Conservation (phyloP, 805 yeast species). For the Teunomyces barrocoloradensis region DNA sequence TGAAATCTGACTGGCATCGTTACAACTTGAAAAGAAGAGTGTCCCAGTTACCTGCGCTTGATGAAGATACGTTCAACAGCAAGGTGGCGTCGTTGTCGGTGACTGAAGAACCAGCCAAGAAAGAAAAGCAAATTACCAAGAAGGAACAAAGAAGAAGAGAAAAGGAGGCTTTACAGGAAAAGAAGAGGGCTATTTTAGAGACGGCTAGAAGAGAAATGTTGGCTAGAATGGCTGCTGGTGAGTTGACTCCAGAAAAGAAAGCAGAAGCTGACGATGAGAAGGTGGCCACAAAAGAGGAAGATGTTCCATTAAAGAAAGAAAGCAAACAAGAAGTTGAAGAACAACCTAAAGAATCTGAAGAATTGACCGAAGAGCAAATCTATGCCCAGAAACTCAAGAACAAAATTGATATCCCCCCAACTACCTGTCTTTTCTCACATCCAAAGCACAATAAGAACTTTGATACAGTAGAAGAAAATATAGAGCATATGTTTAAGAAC, state of each 20-base stretch:
- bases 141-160: conserved; percentile 50
- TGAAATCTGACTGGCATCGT: conserved; percentile 47
- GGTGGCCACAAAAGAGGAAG: conserved; percentile 5
- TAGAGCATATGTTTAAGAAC: conserved; percentile 70
- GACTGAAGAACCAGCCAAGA: conserved; percentile 16
- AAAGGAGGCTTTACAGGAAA: conserved; percentile 48
- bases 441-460: conserved; percentile 32
- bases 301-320: conserved; percentile 2
- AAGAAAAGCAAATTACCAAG: conserved; percentile 39
- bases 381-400: conserved; percentile 45
- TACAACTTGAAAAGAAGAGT: conserved; percentile 45
- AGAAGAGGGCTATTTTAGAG: conserved; percentile 48
- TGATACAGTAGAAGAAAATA: conserved; percentile 38
- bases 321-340: neutral
- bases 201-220: conserved; percentile 44
- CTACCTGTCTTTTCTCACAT: conserved; percentile 52
- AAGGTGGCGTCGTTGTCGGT: conserved; percentile 20
- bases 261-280: conserved; percentile 16
- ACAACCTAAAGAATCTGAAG: conserved; percentile 6
- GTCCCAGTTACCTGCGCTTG: conserved; percentile 30
- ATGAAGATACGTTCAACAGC: conserved; percentile 19
- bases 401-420: conserved; percentile 46
- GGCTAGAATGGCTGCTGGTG: conserved; percentile 25
- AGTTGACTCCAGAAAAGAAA: conserved; percentile 7
- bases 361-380: conserved; percentile 26